phyloP scores from a whole-genome alignment of 495 filamentous ascomycete species.

The Penicillium cosmopolitanum region DNA sequence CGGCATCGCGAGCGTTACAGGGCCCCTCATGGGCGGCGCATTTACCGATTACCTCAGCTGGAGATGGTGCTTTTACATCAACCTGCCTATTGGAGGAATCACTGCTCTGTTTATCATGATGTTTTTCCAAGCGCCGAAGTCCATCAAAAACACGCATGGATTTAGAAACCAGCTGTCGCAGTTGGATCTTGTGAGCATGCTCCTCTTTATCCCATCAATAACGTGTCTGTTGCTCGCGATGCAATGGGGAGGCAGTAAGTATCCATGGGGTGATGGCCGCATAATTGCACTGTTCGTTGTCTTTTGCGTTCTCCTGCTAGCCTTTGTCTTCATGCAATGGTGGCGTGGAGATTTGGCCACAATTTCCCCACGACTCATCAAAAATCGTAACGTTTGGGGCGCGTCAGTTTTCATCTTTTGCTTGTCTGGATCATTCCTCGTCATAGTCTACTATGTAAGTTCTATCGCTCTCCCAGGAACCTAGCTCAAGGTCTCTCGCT shows the following conservation, averaged over 20 bases:
- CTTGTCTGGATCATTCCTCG: slow-evolving; percentile 14
- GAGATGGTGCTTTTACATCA: slow-evolving; percentile 55
- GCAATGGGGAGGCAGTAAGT: slow-evolving; percentile 45
- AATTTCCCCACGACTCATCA: slow-evolving; percentile 38
- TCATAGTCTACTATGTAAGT: slow-evolving; percentile 61
- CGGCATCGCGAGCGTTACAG: not conserved
- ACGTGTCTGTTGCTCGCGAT: slow-evolving; percentile 47
- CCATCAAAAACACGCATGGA: too few species aligned
- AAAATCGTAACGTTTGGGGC: slow-evolving; percentile 29
- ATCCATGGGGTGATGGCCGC: slow-evolving; percentile 37
- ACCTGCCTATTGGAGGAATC: slow-evolving; percentile 49
- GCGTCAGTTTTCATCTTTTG: slow-evolving; percentile 20
- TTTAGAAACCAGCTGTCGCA: not conserved
- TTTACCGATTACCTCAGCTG: slow-evolving; percentile 44
- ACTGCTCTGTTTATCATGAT: slow-evolving; percentile 23
- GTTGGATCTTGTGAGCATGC: slow-evolving; percentile 31
- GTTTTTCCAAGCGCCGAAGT: not conserved
- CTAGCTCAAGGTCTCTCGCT: too few species aligned
- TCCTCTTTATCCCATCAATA: slow-evolving; percentile 37
- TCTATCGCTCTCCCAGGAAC: too few species aligned
- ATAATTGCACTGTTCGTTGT: slow-evolving; percentile 44
- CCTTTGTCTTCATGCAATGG: slow-evolving; percentile 28
- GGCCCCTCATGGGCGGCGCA: slow-evolving; percentile 31
- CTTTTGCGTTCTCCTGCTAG: slow-evolving; percentile 28
- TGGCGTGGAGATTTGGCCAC: slow-evolving; percentile 32